phyloP scores from a whole-genome alignment of 2,329 filamentous ascomycete genomes.

The Monosporascus sp. region DNA sequence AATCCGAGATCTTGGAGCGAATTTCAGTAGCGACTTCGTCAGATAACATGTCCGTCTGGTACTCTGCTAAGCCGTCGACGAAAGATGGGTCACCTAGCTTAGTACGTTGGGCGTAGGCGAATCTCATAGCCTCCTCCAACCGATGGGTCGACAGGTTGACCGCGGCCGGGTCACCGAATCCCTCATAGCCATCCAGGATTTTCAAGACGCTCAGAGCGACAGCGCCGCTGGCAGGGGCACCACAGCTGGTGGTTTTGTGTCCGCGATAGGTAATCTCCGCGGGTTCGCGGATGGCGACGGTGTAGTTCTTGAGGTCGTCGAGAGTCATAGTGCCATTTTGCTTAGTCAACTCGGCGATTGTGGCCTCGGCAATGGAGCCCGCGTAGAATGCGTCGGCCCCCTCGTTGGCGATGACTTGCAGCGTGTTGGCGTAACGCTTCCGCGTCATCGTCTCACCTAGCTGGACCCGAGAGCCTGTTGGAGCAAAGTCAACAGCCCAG shows the following conservation, averaged over 20 bases:
- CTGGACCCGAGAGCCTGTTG: constrained; percentile 30
- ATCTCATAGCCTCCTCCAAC: constrained; percentile 78
- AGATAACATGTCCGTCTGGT: constrained; percentile 63
- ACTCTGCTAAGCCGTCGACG: constrained; percentile 53
- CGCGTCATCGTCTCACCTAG: constrained; percentile 35
- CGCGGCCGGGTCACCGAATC: constrained; percentile 51
- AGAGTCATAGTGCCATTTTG: constrained; percentile 76
- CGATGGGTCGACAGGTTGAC: constrained; percentile 66
- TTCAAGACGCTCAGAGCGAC: constrained; percentile 72
- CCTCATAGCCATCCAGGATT: constrained; percentile 65
- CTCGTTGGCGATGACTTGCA: constrained; percentile 44
- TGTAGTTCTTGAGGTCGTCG: constrained; percentile 73
- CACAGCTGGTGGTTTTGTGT: constrained; percentile 61
- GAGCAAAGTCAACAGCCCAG: constrained; percentile 80
- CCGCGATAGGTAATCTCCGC: constrained; percentile 62
- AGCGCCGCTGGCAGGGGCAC: constrained; percentile 68
- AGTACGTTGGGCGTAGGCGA: constrained; percentile 70
- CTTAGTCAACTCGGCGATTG: constrained; percentile 55
- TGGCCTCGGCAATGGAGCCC: constrained; percentile 31
- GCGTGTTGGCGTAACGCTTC: constrained; percentile 50
- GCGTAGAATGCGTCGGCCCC: constrained; percentile 39
- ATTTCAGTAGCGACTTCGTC: constrained; percentile 50
- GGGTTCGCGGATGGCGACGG: constrained; percentile 56
- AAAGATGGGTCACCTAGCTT: constrained; percentile 73
- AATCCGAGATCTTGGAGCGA: constrained; percentile 40